Base-by-base conservation (phyloP, 331 rosid species). In the Erythrophleum ivorense region DNA sequence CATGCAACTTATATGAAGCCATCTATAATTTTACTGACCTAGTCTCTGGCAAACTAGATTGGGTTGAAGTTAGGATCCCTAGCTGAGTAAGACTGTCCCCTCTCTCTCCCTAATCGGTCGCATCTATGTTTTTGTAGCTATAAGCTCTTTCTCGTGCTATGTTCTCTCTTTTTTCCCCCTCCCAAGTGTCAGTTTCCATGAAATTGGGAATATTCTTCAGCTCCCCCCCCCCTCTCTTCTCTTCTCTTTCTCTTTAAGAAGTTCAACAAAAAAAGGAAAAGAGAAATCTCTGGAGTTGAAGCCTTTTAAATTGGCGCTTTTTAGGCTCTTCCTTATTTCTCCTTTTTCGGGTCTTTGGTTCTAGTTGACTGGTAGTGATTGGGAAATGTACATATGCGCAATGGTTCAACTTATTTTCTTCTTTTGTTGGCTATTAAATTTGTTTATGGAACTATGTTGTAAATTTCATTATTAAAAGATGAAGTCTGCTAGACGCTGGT, bases 361-460 rank as follows among this genome's bases (percentile, higher is more conserved):
- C 65, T 76, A 50, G 66, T 62, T 62, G 57, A 46, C 46, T 45
- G 49, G 64, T 76, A 55, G 74, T 74, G 76, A 64, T 84, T 45
- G 12, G 53, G 84, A 73, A 75, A 71, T 87, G 90, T 84, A 84
- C 78, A 82, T 82, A 82, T 77, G 54, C 31, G 60, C 73, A 14
- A 40, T 64, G 57, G 76, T 83, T 66, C 36, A 19, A 52, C 41
- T 71, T 41, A 1, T 1, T 24, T 24, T 76, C 66, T 76, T 60
- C 31, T 59, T 77, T 57, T 71, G 49, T 52, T 83, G 41, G 65
- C 41, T 59, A 71, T 7, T 19, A 48, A 11, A 71, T 70, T 86
- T 38, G 29, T 80, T 78, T 41, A 7, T 48, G 84, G 58, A 80
- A 76, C 58, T 49, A 21, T 60, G 40, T 24, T 80, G 78, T 71